phyloP scores from a whole-genome alignment of 371 early-diverging fungal genomes.

The Mucor racemosus region DNA sequence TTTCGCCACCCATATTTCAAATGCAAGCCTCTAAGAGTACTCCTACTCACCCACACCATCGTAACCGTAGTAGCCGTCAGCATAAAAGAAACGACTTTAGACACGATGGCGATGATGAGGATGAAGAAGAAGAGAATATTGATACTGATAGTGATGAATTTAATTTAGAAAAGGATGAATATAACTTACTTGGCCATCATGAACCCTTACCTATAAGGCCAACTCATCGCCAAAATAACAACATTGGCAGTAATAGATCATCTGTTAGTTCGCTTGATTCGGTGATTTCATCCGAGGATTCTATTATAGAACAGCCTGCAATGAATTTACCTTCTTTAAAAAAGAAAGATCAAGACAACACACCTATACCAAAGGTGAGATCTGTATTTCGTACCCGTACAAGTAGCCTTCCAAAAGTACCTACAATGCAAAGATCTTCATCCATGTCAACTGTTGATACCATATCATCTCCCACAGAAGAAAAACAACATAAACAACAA shows the following conservation, averaged over 20 bases:
- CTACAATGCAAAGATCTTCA: conserved; percentile 27
- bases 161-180: neutral
- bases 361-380: conserved; percentile 20
- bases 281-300: neutral
- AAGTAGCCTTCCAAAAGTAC: conserved; percentile 30
- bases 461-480: neutral
- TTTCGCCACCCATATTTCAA: conserved; percentile 20
- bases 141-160: neutral
- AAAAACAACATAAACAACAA: neutral
- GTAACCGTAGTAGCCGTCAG: conserved; percentile 1
- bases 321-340: conserved; percentile 31
- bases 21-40: conserved; percentile 29
- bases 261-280: conserved; percentile 16
- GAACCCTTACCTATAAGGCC: neutral
- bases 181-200: neutral
- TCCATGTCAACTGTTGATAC: conserved; percentile 27
- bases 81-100: neutral
- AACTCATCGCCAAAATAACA: neutral
- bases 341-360: conserved; percentile 16
- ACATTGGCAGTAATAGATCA: neutral
- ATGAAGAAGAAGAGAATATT: neutral
- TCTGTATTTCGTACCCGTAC: conserved; percentile 27
- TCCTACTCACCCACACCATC: conserved; percentile 8
- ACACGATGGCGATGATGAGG: conserved; percentile 4
- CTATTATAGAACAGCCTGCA: conserved; percentile 18